phyloP scores from a whole-genome alignment of 495 filamentous ascomycete genomes.

The Patellaria atrata region DNA sequence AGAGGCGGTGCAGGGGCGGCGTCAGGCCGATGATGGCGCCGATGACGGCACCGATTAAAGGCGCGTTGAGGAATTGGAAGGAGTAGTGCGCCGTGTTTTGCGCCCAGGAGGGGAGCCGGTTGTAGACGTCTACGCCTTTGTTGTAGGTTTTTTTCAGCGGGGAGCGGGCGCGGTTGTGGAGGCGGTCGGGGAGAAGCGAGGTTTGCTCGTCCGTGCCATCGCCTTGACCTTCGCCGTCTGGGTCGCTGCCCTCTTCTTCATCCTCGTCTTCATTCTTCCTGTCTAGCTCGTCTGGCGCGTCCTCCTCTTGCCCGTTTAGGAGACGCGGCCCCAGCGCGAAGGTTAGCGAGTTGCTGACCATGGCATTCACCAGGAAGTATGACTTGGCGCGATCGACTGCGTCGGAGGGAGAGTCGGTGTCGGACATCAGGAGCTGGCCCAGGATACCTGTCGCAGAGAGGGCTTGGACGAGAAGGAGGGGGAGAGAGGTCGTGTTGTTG shows the following conservation, averaged over 20 bases:
- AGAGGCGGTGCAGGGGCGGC: slow-evolving; percentile 46
- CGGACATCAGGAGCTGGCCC: slow-evolving; percentile 33
- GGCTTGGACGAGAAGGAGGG: slow-evolving; percentile 51
- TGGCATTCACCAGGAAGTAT: slow-evolving; percentile 55
- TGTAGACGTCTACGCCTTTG: slow-evolving; percentile 22
- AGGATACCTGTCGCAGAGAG: slow-evolving; percentile 53
- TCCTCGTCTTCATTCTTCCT: slow-evolving; percentile 23
- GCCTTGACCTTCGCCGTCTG: slow-evolving; percentile 21
- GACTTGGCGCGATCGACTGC: slow-evolving; percentile 51
- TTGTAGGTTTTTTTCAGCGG: slow-evolving; percentile 16
- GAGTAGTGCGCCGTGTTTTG: slow-evolving; percentile 32
- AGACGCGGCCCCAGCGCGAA: slow-evolving; percentile 52
- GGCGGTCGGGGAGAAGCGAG: slow-evolving; percentile 33
- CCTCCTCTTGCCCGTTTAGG: slow-evolving; percentile 34
- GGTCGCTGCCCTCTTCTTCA: slow-evolving; percentile 17
- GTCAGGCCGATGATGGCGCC: slow-evolving; percentile 49
- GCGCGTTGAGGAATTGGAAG: slow-evolving; percentile 46
- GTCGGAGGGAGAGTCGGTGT: slow-evolving; percentile 32
- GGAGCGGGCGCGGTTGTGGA: slow-evolving; percentile 14
- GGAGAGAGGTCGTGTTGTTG: slow-evolving; percentile 65
- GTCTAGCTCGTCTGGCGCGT: slow-evolving; percentile 23
- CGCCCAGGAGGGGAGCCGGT: slow-evolving; percentile 24
- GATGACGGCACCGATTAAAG: slow-evolving; percentile 47
- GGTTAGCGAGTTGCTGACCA: slow-evolving; percentile 46
- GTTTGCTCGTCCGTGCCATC: slow-evolving; percentile 34